Evolutionary conservation across 768 basidiomycete species (phyloP).

Genomic region (Gymnopilus junonius): DNA sequence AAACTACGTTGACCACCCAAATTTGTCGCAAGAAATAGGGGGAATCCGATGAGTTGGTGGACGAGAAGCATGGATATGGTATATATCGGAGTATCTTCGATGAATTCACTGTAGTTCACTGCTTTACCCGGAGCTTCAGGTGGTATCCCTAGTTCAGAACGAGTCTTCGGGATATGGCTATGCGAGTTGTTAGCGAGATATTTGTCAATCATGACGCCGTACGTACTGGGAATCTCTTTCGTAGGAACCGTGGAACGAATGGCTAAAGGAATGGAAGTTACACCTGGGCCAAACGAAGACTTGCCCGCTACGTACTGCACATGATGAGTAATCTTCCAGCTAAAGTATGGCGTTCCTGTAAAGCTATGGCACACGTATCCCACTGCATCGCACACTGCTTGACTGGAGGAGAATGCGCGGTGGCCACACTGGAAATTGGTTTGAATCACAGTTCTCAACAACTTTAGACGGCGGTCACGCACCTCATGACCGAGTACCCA

Average conservation of each 20-base stretch:
- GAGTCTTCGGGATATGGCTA: background rate
- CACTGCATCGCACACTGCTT: background rate
- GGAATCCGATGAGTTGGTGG: background rate
- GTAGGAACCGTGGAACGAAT: background rate
- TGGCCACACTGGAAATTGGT: background rate
- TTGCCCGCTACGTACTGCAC: background rate
- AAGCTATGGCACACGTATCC: background rate
- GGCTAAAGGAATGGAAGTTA: background rate
- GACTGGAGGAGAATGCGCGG: background rate
- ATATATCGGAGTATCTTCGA: background rate
- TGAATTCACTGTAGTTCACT: background rate
- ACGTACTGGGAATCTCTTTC: background rate
- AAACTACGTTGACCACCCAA: background rate
- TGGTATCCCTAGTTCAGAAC: background rate
- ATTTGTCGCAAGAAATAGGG: background rate
- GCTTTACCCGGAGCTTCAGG: background rate
- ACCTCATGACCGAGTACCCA: constrained; percentile 4
- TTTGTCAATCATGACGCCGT: background rate
- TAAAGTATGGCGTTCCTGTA: background rate
- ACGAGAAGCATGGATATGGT: background rate
- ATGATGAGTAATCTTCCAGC: constrained; percentile 1
- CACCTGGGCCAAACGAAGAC: background rate
- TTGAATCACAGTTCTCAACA: background rate
- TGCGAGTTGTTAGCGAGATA: background rate
- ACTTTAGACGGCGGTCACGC: no score